Percentiles rank a stretch among this genome's conserved stretches.
Conservation (phyloP, 78 protist genomes). For the slime mould (Dictyostelium discoideum) region DNA sequence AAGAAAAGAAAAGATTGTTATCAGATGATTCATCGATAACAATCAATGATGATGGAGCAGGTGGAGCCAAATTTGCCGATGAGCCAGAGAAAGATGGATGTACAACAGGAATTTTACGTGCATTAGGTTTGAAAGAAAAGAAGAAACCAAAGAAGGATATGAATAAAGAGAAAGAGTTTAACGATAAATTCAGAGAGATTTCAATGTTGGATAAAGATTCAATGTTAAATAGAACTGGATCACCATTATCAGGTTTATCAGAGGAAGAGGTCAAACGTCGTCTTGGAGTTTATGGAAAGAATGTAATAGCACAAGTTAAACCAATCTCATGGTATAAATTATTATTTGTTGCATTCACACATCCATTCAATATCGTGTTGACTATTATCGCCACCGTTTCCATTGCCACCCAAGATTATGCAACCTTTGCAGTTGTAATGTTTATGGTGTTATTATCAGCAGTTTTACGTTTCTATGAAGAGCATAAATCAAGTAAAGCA, state of each 20-base stretch:
- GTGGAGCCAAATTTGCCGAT: not conserved
- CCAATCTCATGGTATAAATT: slow-evolving; percentile 60
- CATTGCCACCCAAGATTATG: slow-evolving; percentile 44
- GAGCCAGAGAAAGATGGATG: not conserved
- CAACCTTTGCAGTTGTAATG: slow-evolving; percentile 68
- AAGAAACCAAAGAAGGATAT: slow-evolving; percentile 59
- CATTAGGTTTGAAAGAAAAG: slow-evolving; percentile 34
- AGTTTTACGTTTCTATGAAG: slow-evolving; percentile 74
- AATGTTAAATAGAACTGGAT: slow-evolving; percentile 6
- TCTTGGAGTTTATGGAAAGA: slow-evolving; percentile 33
- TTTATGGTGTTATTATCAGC: slow-evolving; percentile 68
- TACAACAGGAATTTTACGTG: not conserved
- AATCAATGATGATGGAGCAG: slow-evolving; percentile 18
- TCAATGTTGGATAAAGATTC: slow-evolving; percentile 24
- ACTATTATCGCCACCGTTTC: slow-evolving; percentile 75
- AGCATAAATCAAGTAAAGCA: slow-evolving; percentile 73
- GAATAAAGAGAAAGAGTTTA: slow-evolving; percentile 55
- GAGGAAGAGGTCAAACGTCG: slow-evolving; percentile 57
- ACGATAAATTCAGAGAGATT: slow-evolving; percentile 34
- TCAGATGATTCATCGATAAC: not conserved
- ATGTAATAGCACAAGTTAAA: slow-evolving; percentile 65
- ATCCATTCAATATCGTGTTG: slow-evolving; percentile 80
- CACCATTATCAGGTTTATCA: slow-evolving; percentile 62
- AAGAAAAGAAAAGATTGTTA: slow-evolving; percentile 2
- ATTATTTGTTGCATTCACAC: slow-evolving; percentile 57